phyloP scores from a whole-genome alignment of 1,284 basidiomycete species.

The Quambalaria eucalypti region DNA sequence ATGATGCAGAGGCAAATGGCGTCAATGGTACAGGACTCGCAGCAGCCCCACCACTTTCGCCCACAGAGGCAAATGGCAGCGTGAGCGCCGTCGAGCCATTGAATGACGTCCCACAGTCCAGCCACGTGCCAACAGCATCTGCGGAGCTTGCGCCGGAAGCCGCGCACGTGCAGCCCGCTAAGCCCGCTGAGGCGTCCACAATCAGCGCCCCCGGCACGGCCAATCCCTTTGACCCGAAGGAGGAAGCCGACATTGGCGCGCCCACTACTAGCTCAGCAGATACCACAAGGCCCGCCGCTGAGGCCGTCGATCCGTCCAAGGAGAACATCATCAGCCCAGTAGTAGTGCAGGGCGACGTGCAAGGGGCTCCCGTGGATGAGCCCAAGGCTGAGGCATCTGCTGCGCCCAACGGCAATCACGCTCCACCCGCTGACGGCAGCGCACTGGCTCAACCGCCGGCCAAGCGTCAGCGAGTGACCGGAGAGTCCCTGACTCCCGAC shows the following conservation, averaged over 20 bases:
- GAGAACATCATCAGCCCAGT: slow-evolving; percentile 1
- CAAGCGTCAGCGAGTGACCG: slow-evolving; percentile 2
- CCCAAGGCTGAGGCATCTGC: neutral
- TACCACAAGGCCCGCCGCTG: neutral
- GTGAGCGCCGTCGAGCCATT: no score
- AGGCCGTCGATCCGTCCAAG: neutral
- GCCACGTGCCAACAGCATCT: no score
- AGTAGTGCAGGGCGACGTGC: no score
- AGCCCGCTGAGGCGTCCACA: no score
- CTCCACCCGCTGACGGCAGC: neutral
- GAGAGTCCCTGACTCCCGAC: neutral
- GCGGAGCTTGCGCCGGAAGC: no score
- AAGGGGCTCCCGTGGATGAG: neutral
- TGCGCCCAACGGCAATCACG: neutral
- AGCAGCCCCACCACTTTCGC: no score
- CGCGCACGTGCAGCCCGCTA: no score
- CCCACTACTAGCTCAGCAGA: neutral
- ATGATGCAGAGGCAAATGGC: no score
- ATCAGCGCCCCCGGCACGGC: neutral
- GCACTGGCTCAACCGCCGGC: neutral
- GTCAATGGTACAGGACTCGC: no score
- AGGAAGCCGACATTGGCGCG: slow-evolving; percentile 1
- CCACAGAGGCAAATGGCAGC: no score
- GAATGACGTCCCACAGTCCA: no score
- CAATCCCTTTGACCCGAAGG: slow-evolving; percentile 6